These are phyloP conservation scores for Angomonas deanei DNA, from an alignment of 208 protist species.

Conservation along the genomic window DNA sequence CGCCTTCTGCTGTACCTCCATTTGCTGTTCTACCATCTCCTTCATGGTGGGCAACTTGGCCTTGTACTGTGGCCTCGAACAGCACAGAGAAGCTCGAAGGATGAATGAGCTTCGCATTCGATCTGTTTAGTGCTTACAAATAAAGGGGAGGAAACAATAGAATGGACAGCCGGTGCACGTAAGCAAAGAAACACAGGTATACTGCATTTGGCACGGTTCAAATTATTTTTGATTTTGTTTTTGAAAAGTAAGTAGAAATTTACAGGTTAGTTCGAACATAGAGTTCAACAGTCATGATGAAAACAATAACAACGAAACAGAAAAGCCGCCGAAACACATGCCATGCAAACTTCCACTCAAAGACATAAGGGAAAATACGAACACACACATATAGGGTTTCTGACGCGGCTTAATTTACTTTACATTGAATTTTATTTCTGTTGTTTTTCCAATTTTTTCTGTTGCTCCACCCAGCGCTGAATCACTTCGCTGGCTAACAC, in stretches of 20 bases:
- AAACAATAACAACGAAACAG: no score
- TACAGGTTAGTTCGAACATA: no score
- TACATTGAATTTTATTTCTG: background rate
- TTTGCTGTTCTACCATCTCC: slow-evolving; percentile 39
- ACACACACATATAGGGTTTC: no score
- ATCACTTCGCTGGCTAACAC: slow-evolving; percentile 21
- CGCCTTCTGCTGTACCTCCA: slow-evolving; percentile 55
- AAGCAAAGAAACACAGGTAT: no score
- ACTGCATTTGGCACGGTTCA: no score
- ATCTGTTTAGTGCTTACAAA: background rate
- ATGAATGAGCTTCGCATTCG: background rate
- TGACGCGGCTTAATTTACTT: background rate
- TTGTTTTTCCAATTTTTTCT: background rate
- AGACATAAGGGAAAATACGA: no score
- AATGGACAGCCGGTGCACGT: background rate
- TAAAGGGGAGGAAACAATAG: background rate
- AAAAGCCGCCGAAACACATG: no score
- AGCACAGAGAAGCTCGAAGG: background rate
- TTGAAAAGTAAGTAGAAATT: no score
- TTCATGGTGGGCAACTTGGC: slow-evolving; percentile 18
- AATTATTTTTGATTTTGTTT: no score
- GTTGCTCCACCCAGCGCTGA: slow-evolving; percentile 17
- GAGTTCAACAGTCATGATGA: no score
- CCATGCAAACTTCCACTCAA: no score
- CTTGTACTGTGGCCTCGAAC: background rate